These are phyloP conservation scores for Vanrija sp. DNA, from an alignment of 1,284 basidiomycete species.

Conservation along the genomic window DNA sequence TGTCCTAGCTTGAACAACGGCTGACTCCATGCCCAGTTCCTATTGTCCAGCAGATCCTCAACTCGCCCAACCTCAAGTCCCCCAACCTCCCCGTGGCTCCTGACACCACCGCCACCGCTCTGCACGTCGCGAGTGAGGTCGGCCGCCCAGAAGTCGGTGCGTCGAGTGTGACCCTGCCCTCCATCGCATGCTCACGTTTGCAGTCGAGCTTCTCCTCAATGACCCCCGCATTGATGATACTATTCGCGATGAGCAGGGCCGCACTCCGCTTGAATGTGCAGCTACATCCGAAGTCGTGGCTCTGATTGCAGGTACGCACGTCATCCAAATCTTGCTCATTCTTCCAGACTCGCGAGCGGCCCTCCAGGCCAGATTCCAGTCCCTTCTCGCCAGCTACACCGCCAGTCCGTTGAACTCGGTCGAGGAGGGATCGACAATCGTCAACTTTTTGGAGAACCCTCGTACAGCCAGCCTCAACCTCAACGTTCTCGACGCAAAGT, in stretches of 20 bases:
- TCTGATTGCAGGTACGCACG: constrained; percentile 64
- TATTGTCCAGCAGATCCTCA: constrained; percentile 64
- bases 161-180: constrained; percentile 17
- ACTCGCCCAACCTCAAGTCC: constrained; percentile 63
- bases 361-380: constrained; percentile 71
- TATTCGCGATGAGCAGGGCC: constrained; percentile 64
- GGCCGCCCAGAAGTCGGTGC: constrained; percentile 69
- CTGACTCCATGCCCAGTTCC: constrained; percentile 48
- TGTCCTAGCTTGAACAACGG: constrained; percentile 2
- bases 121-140: constrained; percentile 81
- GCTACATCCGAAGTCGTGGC: constrained; percentile 61
- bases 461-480: constrained; percentile 48
- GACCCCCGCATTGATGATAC: constrained; percentile 80
- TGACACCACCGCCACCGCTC: constrained; percentile 69
- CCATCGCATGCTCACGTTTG: constrained; percentile 5
- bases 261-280: constrained; percentile 69
- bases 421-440: constrained; percentile 39
- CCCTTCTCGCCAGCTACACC: constrained; percentile 67
- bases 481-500: constrained; percentile 62
- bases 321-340: neutral
- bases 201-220: constrained; percentile 64
- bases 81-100: constrained; percentile 55
- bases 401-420: constrained; percentile 55
- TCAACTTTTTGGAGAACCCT: constrained; percentile 55
- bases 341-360: constrained; percentile 70